These are phyloP conservation scores for Somion occarium DNA, from an alignment of 1,284 basidiomycete genomes.

Conservation along the genomic window DNA sequence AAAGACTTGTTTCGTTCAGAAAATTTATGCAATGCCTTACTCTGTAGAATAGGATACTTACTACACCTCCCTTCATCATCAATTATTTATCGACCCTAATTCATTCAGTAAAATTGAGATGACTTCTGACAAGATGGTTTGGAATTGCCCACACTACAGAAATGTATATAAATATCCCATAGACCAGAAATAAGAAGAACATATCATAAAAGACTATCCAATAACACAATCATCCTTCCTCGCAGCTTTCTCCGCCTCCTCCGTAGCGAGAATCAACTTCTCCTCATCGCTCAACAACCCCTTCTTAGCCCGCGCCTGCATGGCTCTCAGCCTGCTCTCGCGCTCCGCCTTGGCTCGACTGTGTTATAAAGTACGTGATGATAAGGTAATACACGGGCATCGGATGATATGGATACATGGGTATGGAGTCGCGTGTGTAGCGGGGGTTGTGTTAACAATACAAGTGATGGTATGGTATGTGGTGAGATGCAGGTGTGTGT, in stretches of 20 bases:
- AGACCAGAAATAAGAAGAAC: too few relatives aligned
- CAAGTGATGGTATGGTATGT: too few relatives aligned
- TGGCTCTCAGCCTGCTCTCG: conserved; percentile 59
- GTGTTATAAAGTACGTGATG: conserved; percentile 11
- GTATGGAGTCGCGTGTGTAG: not conserved
- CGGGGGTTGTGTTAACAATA: not conserved
- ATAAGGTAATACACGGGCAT: conserved; percentile 1
- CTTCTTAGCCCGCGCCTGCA: conserved; percentile 65
- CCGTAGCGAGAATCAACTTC: conserved; percentile 53
- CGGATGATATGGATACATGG: conserved; percentile 19
- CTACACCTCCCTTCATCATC: too few relatives aligned
- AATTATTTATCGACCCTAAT: too few relatives aligned
- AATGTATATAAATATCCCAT: too few relatives aligned
- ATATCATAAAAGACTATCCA: too few relatives aligned
- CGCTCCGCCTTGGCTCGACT: conserved; percentile 71
- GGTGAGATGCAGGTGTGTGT: conserved; percentile 14
- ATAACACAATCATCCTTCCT: conserved; percentile 47
- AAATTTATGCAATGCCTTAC: too few relatives aligned
- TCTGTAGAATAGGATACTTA: too few relatives aligned
- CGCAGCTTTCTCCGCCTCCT: conserved; percentile 35
- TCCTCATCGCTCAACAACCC: conserved; percentile 55
- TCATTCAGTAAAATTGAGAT: too few relatives aligned
- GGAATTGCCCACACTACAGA: too few relatives aligned
- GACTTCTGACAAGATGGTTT: too few relatives aligned
- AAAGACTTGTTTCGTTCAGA: too few relatives aligned